phyloP scores from a whole-genome alignment of 805 yeast species.

The Barnettozyma pratensis region DNA sequence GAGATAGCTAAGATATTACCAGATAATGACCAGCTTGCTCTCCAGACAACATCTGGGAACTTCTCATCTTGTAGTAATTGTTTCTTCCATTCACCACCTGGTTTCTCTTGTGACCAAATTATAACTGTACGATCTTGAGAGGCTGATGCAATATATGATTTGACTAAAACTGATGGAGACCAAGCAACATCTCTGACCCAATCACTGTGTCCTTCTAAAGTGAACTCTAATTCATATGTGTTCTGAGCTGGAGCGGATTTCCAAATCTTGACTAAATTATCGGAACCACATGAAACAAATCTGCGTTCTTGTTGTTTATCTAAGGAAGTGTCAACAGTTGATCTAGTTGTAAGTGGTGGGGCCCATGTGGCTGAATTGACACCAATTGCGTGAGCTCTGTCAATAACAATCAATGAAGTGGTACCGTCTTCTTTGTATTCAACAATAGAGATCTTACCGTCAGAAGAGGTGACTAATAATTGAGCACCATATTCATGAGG shows the following conservation, averaged over 20 bases:
- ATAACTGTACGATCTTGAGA: constrained; percentile 94
- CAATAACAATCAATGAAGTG: constrained; percentile 46
- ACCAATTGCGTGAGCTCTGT: constrained; percentile 84
- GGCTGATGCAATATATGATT: constrained; percentile 91
- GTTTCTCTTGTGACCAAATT: constrained; percentile 85
- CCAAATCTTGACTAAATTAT: constrained; percentile 92
- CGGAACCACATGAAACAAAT: constrained; percentile 93
- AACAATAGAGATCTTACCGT: constrained; percentile 85
- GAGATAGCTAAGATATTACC: constrained; percentile 94
- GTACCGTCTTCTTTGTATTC: constrained; percentile 91
- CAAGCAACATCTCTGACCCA: constrained; percentile 99
- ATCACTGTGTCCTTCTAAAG: constrained; percentile 86
- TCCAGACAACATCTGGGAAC: constrained; percentile 97
- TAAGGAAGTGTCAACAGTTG: constrained; percentile 27
- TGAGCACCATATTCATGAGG: constrained; percentile 96
- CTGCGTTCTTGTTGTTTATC: constrained; percentile 49
- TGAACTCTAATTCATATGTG: constrained; percentile 66
- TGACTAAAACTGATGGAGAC: constrained; percentile 87
- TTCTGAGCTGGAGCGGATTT: constrained; percentile 49
- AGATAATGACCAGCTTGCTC: constrained; percentile 94
- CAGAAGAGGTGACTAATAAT: constrained; percentile 85
- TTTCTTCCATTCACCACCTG: constrained; percentile 72
- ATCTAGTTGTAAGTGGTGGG: constrained; percentile 41
- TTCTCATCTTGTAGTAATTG: constrained; percentile 67
- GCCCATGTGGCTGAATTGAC: constrained; percentile 97